A percentile compares a stretch with the other conserved stretches of the same genome.
These are phyloP conservation scores for Hapsidospora chrysogenum DNA, from an alignment of 495 filamentous ascomycete species.

Conservation along the genomic window DNA sequence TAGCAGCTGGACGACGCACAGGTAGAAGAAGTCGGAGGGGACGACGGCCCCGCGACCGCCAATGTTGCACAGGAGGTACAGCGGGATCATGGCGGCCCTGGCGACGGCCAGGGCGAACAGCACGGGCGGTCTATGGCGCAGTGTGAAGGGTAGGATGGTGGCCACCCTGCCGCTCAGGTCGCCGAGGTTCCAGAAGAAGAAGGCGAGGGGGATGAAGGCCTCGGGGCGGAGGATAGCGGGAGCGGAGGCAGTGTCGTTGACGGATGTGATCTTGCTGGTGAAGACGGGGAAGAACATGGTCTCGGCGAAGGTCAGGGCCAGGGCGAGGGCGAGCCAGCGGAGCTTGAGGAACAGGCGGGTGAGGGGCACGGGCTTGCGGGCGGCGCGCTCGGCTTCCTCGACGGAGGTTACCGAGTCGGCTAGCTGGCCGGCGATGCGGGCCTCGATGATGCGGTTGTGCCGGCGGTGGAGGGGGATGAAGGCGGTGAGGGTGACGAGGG, in stretches of 20 bases:
- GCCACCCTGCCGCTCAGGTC: conserved; percentile 65
- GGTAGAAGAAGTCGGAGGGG: conserved; percentile 71
- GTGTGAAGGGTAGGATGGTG: conserved; percentile 42
- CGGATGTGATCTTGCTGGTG: conserved; percentile 64
- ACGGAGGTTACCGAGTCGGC: conserved; percentile 24
- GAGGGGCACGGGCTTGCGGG: conserved; percentile 46
- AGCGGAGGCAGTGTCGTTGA: conserved; percentile 31
- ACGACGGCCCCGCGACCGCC: conserved; percentile 50
- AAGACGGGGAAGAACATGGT: conserved; percentile 95
- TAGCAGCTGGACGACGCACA: conserved; percentile 61
- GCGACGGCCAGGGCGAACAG: conserved; percentile 48
- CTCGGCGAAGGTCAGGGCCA: conserved; percentile 62
- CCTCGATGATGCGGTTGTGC: conserved; percentile 22
- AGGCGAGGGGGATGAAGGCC: conserved; percentile 76
- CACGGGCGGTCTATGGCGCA: conserved; percentile 41
- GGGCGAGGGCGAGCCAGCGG: conserved; percentile 46
- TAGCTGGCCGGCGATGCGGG: conserved; percentile 17
- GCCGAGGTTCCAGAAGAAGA: conserved; percentile 88
- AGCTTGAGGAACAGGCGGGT: conserved; percentile 54
- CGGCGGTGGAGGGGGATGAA: conserved; percentile 31
- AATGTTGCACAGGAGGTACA: conserved; percentile 84
- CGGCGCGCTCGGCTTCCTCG: conserved; percentile 26
- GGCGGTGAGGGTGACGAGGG: conserved; percentile 39
- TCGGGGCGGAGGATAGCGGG: conserved; percentile 46
- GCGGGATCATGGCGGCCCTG: conserved; percentile 56